Evolutionary conservation across 768 basidiomycete species (phyloP).

Genomic region (Tulasnella sp.): DNA sequence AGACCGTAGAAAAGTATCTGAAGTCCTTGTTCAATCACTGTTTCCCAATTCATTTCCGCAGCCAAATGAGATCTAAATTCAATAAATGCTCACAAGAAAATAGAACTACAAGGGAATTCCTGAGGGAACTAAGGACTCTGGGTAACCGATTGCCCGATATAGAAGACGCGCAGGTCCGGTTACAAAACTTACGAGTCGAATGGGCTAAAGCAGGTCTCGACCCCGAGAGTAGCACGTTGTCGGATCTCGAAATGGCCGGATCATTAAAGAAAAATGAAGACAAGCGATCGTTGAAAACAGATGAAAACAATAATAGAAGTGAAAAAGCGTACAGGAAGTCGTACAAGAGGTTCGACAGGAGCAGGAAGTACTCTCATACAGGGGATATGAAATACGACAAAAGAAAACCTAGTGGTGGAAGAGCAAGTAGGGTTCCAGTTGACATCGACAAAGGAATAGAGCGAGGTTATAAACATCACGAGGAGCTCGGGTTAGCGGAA

Average conservation of each 20-base stretch:
- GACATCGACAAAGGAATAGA: too few species aligned
- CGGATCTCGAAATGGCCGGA: constrained; percentile 1
- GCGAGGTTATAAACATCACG: too few species aligned
- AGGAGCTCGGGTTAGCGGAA: too few species aligned
- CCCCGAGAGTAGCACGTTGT: neutral
- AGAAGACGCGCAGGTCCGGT: neutral
- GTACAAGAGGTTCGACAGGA: neutral
- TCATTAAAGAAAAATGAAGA: too few species aligned
- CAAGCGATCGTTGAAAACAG: neutral
- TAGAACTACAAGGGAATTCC: neutral
- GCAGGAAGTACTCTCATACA: neutral
- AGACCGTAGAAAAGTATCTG: neutral
- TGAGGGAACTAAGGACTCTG: neutral
- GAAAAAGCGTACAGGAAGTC: neutral
- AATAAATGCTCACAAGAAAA: neutral
- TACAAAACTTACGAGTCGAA: constrained; percentile 1
- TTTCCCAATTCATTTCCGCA: constrained; percentile 1
- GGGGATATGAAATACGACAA: neutral
- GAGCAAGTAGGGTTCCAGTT: too few species aligned
- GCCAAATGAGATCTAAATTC: neutral
- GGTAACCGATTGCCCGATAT: neutral
- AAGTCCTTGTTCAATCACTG: too few species aligned
- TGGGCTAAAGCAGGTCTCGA: neutral
- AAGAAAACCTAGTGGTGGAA: neutral
- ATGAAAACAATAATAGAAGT: neutral